Conservation (phyloP, 1,284 basidiomycete species). For the Exobasidium rhododendri region DNA sequence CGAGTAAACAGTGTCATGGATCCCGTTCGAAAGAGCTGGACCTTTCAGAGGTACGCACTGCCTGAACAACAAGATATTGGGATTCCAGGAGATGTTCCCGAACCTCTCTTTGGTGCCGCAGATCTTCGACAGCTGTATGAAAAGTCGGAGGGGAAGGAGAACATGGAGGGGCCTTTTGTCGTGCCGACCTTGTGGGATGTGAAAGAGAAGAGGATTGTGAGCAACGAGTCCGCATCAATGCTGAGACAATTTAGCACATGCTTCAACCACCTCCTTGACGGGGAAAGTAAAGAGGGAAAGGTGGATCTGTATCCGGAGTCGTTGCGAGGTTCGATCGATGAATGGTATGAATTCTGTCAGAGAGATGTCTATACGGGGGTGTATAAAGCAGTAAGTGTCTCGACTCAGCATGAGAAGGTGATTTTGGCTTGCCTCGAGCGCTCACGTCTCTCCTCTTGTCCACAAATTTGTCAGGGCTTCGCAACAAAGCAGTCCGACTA, state of each 20-base stretch:
- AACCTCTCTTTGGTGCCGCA: not conserved
- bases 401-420: no score
- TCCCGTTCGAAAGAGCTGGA: not conserved
- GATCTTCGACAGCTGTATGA: not conserved
- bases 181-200: not conserved
- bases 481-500: no score
- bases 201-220: not conserved
- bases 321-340: no score
- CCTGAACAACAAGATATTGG: not conserved
- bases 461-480: no score
- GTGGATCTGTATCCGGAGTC: no score
- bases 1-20: not conserved
- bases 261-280: no score
- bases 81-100: not conserved
- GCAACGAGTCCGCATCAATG: not conserved
- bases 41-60: not conserved
- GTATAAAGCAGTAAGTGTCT: no score
- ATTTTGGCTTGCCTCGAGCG: no score
- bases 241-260: not conserved
- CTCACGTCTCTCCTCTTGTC: no score
- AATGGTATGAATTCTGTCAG: no score
- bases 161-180: not conserved
- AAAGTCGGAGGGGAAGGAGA: slow-evolving; percentile 1
- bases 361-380: no score
- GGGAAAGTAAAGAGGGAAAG: no score